Base-by-base conservation (phyloP, 2,329 filamentous ascomycete species). In the Trichoderma breve region DNA sequence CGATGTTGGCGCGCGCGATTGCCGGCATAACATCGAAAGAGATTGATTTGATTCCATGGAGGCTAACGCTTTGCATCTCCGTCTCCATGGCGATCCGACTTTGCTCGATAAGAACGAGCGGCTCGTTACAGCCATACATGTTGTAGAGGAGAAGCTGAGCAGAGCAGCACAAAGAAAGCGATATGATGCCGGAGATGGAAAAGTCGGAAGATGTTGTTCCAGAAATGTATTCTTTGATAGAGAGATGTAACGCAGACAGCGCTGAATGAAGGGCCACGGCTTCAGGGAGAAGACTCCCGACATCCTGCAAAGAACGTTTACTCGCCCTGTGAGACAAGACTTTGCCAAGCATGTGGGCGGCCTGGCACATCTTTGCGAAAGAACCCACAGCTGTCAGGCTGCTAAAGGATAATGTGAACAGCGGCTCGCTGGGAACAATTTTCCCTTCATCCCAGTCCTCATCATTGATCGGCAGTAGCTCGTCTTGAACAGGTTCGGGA, bases 331-430 rank as follows among this genome's bases (percentile, higher is more conserved):
- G 67, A 12, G 24, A 30, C 57, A 62, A 21, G 30, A 70, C 67
- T 62, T 62, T 70, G 21, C 67, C 47, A 0, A 70, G 67, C 67
- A 70, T 70, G 7, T 70, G 57, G 5, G 67, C 57, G 7, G 67
- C 67, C 39, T 70, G 67, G 9, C 67, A 70, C 67, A 70, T 62
- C 15, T 58, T 62, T 12, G 67, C 67, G 24, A 70, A 70, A 18
- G 67, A 62, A 3, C 67, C 67, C 21, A 70, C 67, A 47, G 57
- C 6, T 24, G 67, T 70, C 24, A 36, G 18, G 26, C 39, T 70
- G 67, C 67, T 70, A 14, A 70, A 70, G 18, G 67, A 70, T 1
- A 57, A 21, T 4, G 67, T 70, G n/a, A 70, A 62, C 11, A 70
- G 39, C 9, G 67, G 67, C 21, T 70, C 67, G 39, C 67, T 70